These are phyloP conservation scores for Russula olivacea DNA, from an alignment of 768 basidiomycete species.

Conservation along the genomic window DNA sequence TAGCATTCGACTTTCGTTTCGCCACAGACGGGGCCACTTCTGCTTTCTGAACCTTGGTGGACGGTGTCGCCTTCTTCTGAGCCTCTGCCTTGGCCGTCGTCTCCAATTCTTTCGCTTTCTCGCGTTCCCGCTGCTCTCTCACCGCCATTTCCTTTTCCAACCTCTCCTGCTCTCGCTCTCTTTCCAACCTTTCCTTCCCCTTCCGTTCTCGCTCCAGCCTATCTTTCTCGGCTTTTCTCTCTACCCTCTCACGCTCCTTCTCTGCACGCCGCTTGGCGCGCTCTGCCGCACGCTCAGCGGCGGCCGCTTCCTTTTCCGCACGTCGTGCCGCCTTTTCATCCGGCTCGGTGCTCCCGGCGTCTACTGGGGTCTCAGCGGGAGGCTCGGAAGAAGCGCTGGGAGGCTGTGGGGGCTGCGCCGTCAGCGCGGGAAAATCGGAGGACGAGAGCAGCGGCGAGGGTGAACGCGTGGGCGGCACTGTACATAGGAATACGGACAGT, in stretches of 20 bases:
- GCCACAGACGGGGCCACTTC: constrained; percentile 14
- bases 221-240: constrained; percentile 52
- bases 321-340: constrained; percentile 45
- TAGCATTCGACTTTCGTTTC: constrained; percentile 28
- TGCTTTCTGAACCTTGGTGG: constrained; percentile 19
- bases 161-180: constrained; percentile 35
- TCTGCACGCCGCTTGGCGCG: constrained; percentile 56
- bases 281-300: constrained; percentile 56
- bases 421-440: constrained; percentile 72
- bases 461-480: constrained; percentile 25
- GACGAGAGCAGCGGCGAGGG: constrained; percentile 49
- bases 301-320: constrained; percentile 50
- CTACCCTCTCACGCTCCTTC: constrained; percentile 50
- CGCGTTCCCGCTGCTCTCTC: constrained; percentile 25
- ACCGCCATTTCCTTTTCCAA: constrained; percentile 30
- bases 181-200: constrained; percentile 40
- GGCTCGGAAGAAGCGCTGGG: constrained; percentile 30
- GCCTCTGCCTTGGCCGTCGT: constrained; percentile 24
- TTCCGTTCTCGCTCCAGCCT: constrained; percentile 35
- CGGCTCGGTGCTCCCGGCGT: constrained; percentile 31
- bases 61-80: constrained; percentile 9
- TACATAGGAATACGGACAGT: constrained; percentile 25
- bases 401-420: constrained; percentile 34
- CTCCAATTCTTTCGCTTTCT: constrained; percentile 29
- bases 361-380: constrained; percentile 19